These are phyloP conservation scores for Paratrimastix pyriformis DNA, from an alignment of 78 protist species.

Conservation along the genomic window DNA sequence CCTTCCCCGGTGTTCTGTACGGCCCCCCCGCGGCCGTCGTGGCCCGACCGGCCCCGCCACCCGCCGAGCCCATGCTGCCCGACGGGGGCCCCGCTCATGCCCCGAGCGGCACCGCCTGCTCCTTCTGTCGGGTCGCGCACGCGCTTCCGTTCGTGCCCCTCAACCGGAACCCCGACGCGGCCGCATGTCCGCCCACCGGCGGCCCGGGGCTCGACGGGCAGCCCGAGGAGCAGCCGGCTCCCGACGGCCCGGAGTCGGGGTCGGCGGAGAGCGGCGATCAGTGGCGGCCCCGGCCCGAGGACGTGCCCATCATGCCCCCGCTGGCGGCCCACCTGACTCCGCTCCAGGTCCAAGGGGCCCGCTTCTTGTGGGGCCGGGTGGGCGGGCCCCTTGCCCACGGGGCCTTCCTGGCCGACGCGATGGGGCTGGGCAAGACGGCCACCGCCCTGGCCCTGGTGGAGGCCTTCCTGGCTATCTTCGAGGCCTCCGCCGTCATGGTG, in stretches of 20 bases:
- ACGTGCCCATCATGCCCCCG: background rate
- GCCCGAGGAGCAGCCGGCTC: background rate
- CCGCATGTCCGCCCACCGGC: background rate
- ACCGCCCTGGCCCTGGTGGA: background rate
- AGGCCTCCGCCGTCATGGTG: background rate
- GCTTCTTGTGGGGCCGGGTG: conserved; percentile 1
- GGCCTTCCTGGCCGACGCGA: conserved; percentile 2
- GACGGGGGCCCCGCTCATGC: background rate
- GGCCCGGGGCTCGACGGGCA: background rate
- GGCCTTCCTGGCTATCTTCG: background rate
- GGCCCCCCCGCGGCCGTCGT: background rate
- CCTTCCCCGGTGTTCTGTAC: background rate
- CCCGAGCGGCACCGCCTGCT: background rate
- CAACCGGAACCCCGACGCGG: background rate
- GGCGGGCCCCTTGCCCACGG: no score
- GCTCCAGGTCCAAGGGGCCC: conserved; percentile 6
- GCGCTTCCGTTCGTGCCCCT: background rate
- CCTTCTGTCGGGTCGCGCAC: background rate
- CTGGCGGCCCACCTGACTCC: background rate
- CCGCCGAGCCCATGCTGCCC: background rate
- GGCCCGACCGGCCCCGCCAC: background rate
- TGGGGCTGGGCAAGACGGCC: conserved; percentile 20
- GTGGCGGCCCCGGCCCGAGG: background rate
- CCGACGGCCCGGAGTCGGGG: background rate
- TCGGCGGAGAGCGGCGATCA: background rate